A percentile compares a stretch with the other conserved stretches of the same genome.
These are phyloP conservation scores for Pythium rhizo-oryzae DNA, from an alignment of 352 stramenopile genomes.

Conservation along the genomic window DNA sequence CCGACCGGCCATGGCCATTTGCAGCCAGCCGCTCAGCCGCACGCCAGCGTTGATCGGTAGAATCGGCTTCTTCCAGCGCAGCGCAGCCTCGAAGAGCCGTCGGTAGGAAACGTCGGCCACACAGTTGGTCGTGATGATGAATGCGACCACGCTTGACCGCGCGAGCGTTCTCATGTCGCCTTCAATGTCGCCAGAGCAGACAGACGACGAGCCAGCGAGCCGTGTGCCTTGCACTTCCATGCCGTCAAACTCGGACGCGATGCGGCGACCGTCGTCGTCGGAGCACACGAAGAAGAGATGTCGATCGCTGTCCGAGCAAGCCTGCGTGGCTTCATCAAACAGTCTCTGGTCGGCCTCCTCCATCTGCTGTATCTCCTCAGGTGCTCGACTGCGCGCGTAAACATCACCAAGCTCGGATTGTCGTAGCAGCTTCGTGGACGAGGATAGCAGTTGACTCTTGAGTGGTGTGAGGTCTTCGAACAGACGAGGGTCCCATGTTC, in stretches of 20 bases:
- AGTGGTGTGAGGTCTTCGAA: slow-evolving; percentile 26
- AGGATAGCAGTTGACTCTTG: background rate
- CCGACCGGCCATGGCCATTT: slow-evolving; percentile 48
- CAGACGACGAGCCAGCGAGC: slow-evolving; percentile 14
- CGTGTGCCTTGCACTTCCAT: slow-evolving; percentile 20
- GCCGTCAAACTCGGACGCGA: slow-evolving; percentile 8
- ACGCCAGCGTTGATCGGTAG: slow-evolving; percentile 47
- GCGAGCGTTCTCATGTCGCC: slow-evolving; percentile 30
- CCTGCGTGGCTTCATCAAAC: background rate
- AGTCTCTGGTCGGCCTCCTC: background rate
- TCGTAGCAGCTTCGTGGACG: background rate
- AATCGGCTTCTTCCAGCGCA: slow-evolving; percentile 40
- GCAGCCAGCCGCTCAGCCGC: slow-evolving; percentile 40
- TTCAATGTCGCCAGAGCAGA: slow-evolving; percentile 23
- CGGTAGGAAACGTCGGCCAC: slow-evolving; percentile 25
- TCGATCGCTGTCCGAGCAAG: background rate
- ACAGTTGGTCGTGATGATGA: slow-evolving; percentile 47
- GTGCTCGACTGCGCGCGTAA: background rate
- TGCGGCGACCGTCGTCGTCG: slow-evolving; percentile 10
- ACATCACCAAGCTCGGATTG: slow-evolving; percentile 13
- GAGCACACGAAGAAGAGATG: slow-evolving; percentile 21
- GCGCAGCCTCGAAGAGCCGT: slow-evolving; percentile 40
- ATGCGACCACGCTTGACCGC: slow-evolving; percentile 29
- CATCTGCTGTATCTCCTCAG: background rate
- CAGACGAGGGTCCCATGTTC: slow-evolving; percentile 40